phyloP scores from a whole-genome alignment of 225 moss, liverwort and hornwort genomes.

The Straminergon stramineum region DNA sequence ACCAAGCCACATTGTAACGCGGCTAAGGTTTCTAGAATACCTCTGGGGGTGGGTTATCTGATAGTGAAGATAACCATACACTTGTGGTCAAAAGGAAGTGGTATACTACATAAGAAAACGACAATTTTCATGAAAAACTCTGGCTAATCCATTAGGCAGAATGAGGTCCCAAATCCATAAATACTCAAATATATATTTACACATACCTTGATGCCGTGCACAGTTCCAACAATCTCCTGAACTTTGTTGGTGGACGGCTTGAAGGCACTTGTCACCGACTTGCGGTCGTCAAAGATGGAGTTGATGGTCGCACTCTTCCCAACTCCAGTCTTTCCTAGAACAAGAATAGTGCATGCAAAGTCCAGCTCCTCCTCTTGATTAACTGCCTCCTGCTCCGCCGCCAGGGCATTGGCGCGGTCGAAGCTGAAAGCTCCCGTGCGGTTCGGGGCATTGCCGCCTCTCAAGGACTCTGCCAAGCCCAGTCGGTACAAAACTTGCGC shows the following conservation, averaged over 20 bases:
- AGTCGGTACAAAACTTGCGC: constrained; percentile 90
- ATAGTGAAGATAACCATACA: background rate
- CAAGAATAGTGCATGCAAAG: constrained; percentile 83
- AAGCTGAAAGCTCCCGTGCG: constrained; percentile 62
- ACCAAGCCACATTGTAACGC: background rate
- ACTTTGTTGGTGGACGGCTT: constrained; percentile 76
- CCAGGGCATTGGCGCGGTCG: constrained; percentile 73
- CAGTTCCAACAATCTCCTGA: constrained; percentile 74
- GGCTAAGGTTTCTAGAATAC: background rate
- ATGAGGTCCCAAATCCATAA: background rate
- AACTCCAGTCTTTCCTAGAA: constrained; percentile 91
- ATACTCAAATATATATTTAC: background rate
- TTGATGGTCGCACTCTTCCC: constrained; percentile 96
- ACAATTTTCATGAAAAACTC: background rate
- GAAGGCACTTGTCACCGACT: constrained; percentile 72
- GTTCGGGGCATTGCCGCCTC: constrained; percentile 54
- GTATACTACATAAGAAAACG: background rate
- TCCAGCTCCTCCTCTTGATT: constrained; percentile 78
- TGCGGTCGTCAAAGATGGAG: constrained; percentile 87
- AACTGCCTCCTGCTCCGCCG: constrained; percentile 73
- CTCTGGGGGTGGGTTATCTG: background rate
- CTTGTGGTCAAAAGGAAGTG: background rate
- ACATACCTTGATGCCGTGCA: constrained; percentile 70
- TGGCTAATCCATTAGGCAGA: background rate
- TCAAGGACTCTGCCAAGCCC: constrained; percentile 80